A percentile compares a stretch with the other conserved stretches of the same genome.
phyloP scores from a whole-genome alignment of 768 basidiomycete genomes.

The Rhodotorula paludigena region DNA sequence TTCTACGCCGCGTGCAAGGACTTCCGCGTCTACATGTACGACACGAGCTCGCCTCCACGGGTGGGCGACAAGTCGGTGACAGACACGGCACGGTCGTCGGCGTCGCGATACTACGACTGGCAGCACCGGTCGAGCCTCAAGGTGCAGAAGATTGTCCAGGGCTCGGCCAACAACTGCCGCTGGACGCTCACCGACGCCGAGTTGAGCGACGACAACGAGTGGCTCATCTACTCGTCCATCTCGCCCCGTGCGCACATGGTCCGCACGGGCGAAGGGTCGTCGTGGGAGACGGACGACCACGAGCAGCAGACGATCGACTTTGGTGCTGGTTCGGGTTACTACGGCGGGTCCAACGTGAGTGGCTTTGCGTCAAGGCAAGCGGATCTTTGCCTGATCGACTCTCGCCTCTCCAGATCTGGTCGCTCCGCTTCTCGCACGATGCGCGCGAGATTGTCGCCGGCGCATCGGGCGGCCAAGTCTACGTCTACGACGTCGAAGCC shows the following conservation, averaged over 20 bases:
- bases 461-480: conserved; percentile 52
- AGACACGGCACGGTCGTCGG: conserved; percentile 15
- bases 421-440: conserved; percentile 91
- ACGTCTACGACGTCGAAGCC: conserved; percentile 82
- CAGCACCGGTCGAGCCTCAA: conserved; percentile 55
- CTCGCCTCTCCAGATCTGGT: conserved; percentile 94
- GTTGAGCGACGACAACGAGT: conserved; percentile 46
- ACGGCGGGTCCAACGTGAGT: conserved; percentile 25
- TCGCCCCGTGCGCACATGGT: conserved; percentile 47
- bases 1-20: conserved; percentile 66
- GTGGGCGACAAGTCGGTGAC: conserved; percentile 28
- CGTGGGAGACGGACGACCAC: conserved; percentile 8
- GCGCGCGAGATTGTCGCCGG: conserved; percentile 93
- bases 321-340: conserved; percentile 4
- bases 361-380: no score
- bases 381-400: no score
- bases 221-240: conserved; percentile 90
- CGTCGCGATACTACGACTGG: conserved; percentile 41
- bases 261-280: conserved; percentile 39
- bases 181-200: conserved; percentile 85
- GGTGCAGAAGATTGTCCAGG: conserved; percentile 50
- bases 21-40: conserved; percentile 83
- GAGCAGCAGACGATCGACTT: conserved; percentile 43
- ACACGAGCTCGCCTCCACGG: conserved; percentile 56
- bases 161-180: conserved; percentile 48